phyloP scores from a whole-genome alignment of 1,284 basidiomycete species.

The Trametes polyzona region DNA sequence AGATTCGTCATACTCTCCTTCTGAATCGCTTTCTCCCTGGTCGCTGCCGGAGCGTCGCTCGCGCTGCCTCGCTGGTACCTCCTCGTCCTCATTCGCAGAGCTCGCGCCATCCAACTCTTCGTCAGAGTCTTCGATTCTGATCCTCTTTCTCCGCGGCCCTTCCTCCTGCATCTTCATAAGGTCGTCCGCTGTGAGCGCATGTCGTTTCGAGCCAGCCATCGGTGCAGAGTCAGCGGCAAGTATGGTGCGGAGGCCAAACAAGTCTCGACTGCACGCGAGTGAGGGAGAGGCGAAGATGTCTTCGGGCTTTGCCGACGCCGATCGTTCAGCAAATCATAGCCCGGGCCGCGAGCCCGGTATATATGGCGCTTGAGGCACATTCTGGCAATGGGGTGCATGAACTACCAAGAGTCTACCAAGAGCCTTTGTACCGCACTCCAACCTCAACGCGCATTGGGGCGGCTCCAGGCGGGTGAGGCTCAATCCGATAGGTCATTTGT shows the following conservation, averaged over 20 bases:
- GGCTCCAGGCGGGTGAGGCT: not conserved
- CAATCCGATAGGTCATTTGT: not conserved
- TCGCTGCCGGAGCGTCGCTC: conserved; percentile 16
- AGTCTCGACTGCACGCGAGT: not conserved
- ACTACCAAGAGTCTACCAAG: no score
- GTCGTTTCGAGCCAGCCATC: conserved; percentile 36
- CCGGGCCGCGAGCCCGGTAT: conserved; percentile 5
- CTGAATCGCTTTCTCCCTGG: conserved; percentile 13
- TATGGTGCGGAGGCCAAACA: not conserved
- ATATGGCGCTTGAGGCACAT: no score
- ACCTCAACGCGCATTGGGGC: no score
- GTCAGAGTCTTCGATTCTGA: conserved; percentile 22
- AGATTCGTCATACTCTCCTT: conserved; percentile 9
- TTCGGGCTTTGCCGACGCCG: conserved; percentile 12
- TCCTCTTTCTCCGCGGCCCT: conserved; percentile 34
- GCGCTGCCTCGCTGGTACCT: no score
- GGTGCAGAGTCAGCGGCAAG: not conserved
- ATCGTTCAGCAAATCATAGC: conserved; percentile 7
- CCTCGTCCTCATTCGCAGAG: conserved; percentile 5
- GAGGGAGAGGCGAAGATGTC: conserved; percentile 3
- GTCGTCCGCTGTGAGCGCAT: conserved; percentile 39
- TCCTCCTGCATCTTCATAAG: conserved; percentile 44
- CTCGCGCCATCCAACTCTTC: conserved; percentile 17
- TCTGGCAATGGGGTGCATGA: no score
- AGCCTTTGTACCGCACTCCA: no score